phyloP scores from a whole-genome alignment of 305 asterid species.

The Stenogyne calaminthoides region DNA sequence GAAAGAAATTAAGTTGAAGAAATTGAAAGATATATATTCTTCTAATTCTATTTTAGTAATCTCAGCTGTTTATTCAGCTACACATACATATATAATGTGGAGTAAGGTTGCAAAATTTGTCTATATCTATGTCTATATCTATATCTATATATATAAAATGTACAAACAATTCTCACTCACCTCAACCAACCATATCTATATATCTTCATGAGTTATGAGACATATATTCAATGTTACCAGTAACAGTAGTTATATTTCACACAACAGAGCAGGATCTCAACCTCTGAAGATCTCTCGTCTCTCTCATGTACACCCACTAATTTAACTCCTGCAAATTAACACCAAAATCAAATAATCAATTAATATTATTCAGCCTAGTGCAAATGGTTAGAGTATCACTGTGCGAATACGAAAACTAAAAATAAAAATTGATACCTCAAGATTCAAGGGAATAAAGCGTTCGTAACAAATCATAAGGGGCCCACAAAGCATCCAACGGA shows the following conservation, averaged over 20 bases:
- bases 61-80: not conserved
- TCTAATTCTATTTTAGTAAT: constrained; percentile 14
- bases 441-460: constrained; percentile 63
- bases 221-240: not conserved
- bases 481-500: constrained; percentile 86
- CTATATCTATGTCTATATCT: constrained; percentile 33
- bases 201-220: not conserved
- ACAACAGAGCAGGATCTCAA: constrained; percentile 71
- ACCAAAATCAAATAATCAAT: not conserved
- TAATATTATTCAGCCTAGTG: no score
- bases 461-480: constrained; percentile 79
- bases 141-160: constrained; percentile 28
- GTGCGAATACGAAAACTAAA: no score
- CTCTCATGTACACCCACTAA: constrained; percentile 22
- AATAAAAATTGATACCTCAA: constrained; percentile 46
- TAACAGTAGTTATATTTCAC: constrained; percentile 22
- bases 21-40: not conserved
- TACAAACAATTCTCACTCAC: constrained; percentile 41
- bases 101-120: constrained; percentile 34
- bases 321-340: constrained; percentile 30
- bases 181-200: constrained; percentile 23
- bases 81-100: not conserved
- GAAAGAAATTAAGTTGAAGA: not conserved
- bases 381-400: no score
- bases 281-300: constrained; percentile 57